Evolutionary conservation across 805 yeast genomes (phyloP), one percentile per base, ranked within the genome.

Genomic region (Hanseniaspora lachancei): DNA sequence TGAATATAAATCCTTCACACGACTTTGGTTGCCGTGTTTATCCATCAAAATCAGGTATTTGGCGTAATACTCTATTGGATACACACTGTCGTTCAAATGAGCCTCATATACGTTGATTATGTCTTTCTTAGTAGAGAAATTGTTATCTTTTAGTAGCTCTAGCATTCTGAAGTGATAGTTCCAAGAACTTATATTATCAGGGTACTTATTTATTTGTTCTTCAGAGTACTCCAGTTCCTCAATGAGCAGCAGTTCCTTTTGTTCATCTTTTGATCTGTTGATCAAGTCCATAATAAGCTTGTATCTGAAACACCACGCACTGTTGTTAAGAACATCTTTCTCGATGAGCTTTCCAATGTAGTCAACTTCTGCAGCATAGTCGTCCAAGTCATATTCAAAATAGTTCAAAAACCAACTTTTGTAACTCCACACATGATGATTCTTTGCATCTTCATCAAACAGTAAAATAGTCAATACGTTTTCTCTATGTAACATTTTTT

Each of bases 351-450:
- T 57, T 5, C 75, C 72, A 0, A 79, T 75, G 63, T 78, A 84
- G 6, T 63, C 64, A 16, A 81, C 59, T 64, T 88, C 95, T 39
- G 68, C 65, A 0, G 64, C 62, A 61, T 70, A 81, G 42, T 79
- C 71, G 1, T 72, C 65, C 15, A 43, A 34, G 32, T 42, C 48
- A 7, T 34, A 36, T 13, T 42, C 36, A 60, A 82, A 83, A 60
- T 72, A 72, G 39, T 74, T 72, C 10, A 84, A 82, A 23, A 86
- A 69, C 97, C 97, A 89, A 62, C 85, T 84, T 53, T 91, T 71
- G 62, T 89, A 87, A 0, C 96, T 79, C 97, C 98, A 93, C 6
- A 89, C 96, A 63, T 93, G 98, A 68, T 93, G 95, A 70, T 93
- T 93, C 65, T 93, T 93, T 5, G 82, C 66, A 64, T 93, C 98